Base-by-base conservation (phyloP, 345 rosid species). In the Sapria himalayana region DNA sequence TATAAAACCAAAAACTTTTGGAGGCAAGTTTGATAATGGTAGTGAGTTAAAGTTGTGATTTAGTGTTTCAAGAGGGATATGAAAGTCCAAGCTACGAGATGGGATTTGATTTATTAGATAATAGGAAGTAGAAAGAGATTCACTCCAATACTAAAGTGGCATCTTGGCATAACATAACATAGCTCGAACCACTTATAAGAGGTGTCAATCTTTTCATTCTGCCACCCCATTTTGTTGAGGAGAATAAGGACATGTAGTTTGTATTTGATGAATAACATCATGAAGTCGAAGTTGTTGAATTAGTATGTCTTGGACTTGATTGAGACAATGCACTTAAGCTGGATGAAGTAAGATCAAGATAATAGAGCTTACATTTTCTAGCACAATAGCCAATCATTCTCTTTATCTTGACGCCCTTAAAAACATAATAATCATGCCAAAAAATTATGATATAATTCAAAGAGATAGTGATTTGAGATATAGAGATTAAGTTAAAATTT, bases 331-430 rank as follows among this genome's bases (percentile, higher is more conserved):
- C 18, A 33, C 5, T 33, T 46, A 7, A 22, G 22, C 22, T 46
- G n/a, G 50, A 46, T 21, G 33, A 9, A 1, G 19, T 34, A 29
- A 34, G 20, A 46, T 46, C 10, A 34, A 34, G 32, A 22, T 35
- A 46, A 46, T 34, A 46, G 0, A 33, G 41, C 15, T 9, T 33
- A 14, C 14, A 9, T 10, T 35, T 46, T 34, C 4, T 34, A 46
- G n/a, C 24, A 23, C 33, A 40, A 22, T 7, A 46, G 0, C 33
- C 22, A 35, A 46, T 46, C 33, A 0, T 47, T 33, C 5, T 19
- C 3, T 12, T 33, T 45, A 29, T 19, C 40, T 33, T 33, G 5
- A 33, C 34, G 20, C 34, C 22, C 40, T 45, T 45, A 2, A 45
- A 45, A 13, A 45, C 21, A 45, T 1, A 45, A 33, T 45, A 22